Base-by-base conservation (phyloP, 257 asterid species). In the Primulina huaijiensis region DNA sequence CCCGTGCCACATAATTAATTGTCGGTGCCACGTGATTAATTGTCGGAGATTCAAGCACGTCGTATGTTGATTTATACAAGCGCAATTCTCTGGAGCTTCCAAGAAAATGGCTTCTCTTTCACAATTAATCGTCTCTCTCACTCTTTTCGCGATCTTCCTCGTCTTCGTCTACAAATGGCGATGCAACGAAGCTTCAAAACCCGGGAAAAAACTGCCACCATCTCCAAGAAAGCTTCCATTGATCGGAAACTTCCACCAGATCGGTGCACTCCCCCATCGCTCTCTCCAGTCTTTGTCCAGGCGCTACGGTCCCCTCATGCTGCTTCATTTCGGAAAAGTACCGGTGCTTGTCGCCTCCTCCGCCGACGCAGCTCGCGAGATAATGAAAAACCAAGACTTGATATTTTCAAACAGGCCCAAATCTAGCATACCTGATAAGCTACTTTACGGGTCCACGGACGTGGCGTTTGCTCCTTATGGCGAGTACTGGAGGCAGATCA, bases 371-470 rank as follows among this genome's bases (percentile, higher is more conserved):
- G 85, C 85, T 12, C 43, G 55, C 43, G 76, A 74, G 56, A 59
- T 83, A 0, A 35, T 83, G 79, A 83, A 81, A 78, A 81, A 82
- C 85, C 86, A 81, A 43, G 85, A 83, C 23, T 68, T 60, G 10
- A 74, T 83, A 12, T 83, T 81, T 77, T 78, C 88, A 67, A 83
- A 74, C 38, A 53, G 88, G 76, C 86, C 88, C 3, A 78, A 76
- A n/a, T 72, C 88, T 10, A 65, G 68, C 14, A 84, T 76, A 7
- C 84, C 82, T n/a, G 61, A 62, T 63, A 75, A 68, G 60, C 81
- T 83, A 56, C 76, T 83, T 46, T 83, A 83, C 16, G 83, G 76
- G 9, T 80, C 80, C 43, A 80, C 66, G 17, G 88, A 83, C 69
- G 74, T 83, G 2, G 88, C 86, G 6, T 83, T 81, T 69, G 64